phyloP scores from a whole-genome alignment of 108 stramenopile species.

The Pseudonitzschia delicatissima region DNA sequence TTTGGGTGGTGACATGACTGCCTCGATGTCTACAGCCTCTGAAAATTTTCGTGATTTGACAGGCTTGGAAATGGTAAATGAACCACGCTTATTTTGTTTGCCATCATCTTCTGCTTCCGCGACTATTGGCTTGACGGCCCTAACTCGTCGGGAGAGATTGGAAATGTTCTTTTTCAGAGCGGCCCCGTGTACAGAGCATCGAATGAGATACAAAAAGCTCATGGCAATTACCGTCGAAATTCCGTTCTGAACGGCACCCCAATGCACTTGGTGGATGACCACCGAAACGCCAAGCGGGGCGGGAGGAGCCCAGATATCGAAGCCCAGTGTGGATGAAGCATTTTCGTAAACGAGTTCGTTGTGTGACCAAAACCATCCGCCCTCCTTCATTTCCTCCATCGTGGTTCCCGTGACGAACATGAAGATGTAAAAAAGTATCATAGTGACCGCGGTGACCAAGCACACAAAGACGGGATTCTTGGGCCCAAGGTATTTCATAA shows the following conservation, averaged over 20 bases:
- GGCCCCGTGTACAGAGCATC: constrained; percentile 40
- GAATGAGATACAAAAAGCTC: constrained; percentile 40
- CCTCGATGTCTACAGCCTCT: constrained; percentile 32
- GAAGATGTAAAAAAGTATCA: constrained; percentile 41
- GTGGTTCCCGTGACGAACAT: constrained; percentile 44
- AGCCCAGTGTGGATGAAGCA: constrained; percentile 4
- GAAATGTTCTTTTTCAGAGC: constrained; percentile 54
- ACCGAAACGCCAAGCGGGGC: constrained; percentile 23
- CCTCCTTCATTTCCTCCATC: constrained; percentile 44
- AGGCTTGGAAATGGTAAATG: constrained; percentile 5
- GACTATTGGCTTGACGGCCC: neutral
- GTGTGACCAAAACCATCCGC: constrained; percentile 59
- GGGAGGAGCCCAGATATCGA: constrained; percentile 16
- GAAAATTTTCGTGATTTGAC: constrained; percentile 27
- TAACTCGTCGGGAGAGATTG: constrained; percentile 21
- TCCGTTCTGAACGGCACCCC: constrained; percentile 33
- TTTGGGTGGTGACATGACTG: constrained; percentile 16
- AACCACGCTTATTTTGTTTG: neutral
- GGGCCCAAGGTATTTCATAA: constrained; percentile 53
- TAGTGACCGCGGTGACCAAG: constrained; percentile 37
- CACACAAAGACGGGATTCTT: constrained; percentile 56
- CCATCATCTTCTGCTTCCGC: neutral
- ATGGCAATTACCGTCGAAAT: constrained; percentile 42
- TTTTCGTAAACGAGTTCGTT: constrained; percentile 50
- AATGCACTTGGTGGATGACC: constrained; percentile 17